phyloP scores from a whole-genome alignment of 495 filamentous ascomycete genomes.

The Tuber calosporum region DNA sequence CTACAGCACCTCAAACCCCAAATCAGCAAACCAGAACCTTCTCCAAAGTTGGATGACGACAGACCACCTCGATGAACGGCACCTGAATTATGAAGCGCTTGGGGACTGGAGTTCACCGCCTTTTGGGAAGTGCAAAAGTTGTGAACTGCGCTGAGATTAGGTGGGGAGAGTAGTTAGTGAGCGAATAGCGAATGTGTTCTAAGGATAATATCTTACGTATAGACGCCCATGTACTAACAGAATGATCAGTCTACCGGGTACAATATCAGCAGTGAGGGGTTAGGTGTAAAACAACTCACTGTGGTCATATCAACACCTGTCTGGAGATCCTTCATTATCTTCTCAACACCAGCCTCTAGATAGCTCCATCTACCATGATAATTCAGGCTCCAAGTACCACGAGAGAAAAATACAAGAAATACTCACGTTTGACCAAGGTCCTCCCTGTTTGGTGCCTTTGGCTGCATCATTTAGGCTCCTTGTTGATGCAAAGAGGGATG shows the following conservation, averaged over 20 bases:
- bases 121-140: conserved; percentile 99
- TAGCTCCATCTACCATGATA: conserved; percentile 65
- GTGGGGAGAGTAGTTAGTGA: conserved; percentile 14
- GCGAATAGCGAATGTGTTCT: not conserved
- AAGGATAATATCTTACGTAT: conserved; percentile 59
- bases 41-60: conserved; percentile 30
- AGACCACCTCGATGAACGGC: conserved; percentile 70
- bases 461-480: conserved; percentile 20
- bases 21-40: conserved; percentile 34
- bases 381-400: conserved; percentile 23
- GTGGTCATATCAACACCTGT: conserved; percentile 87
- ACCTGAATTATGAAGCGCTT: conserved; percentile 43
- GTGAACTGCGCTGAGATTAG: conserved; percentile 70
- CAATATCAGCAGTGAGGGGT: conserved; percentile 1
- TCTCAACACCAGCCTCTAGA: conserved; percentile 75
- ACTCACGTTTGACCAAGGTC: conserved; percentile 77
- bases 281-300: conserved; percentile 49
- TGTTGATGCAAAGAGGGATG: conserved; percentile 11
- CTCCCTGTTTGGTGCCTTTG: conserved; percentile 60
- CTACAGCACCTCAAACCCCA: conserved; percentile 45
- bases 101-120: conserved; percentile 52
- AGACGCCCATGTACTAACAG: conserved; percentile 86
- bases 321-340: conserved; percentile 85
- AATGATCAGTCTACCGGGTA: conserved; percentile 34
- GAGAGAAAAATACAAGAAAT: conserved; percentile 10